Base-by-base conservation (phyloP, 2,329 filamentous ascomycete species). In the Ophioceras dolichostomum region DNA sequence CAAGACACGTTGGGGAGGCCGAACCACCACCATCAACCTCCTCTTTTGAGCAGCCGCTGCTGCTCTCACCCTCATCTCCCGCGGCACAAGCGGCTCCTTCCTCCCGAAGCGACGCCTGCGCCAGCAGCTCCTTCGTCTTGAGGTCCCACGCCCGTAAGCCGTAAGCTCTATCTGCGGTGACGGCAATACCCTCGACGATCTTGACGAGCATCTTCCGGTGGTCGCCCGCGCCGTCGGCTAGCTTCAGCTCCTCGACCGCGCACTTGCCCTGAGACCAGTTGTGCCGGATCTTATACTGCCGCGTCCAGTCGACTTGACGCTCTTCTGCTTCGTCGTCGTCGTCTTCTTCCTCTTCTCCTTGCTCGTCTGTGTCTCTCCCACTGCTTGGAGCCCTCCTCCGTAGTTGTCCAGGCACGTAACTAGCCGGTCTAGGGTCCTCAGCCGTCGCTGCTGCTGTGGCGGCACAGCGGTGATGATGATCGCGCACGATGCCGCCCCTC, bases 221-320 rank as follows among this genome's bases (percentile, higher is more conserved):
- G 5, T 41, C 59, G 2, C 64, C 57, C 39, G 42, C 29, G 34
- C 42, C n/a, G 7, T 49, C 48, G 14, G 40, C 33, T 22, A 61
- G 37, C 67, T 61, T 68, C 21, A 95, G 73, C 56, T 94, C 83
- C 26, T 82, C 78, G 10, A 94, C 76, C 27, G 75, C 80, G 49
- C 86, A 94, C 46, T 74, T 78, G 1, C 89, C 91, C 43, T 70
- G 75, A 1, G 83, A 74, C 91, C 91, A 96, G 59, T 96, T 96
- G 54, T 94, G 83, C 32, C 84, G 73, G 35, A 95, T 66, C 50
- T 81, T 85, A 58, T 93, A 96, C 49, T 91, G 83, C 43, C 74
- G 72, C 62, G 93, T 94, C 88, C 88, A 95, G 51, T 91, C 75
- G 17, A 81, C 67, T 7, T n/a, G n/a, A n/a, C 73, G 51, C 46